Evolutionary conservation across 306 rosid species (phyloP).

Genomic region (Quercus dentata): DNA sequence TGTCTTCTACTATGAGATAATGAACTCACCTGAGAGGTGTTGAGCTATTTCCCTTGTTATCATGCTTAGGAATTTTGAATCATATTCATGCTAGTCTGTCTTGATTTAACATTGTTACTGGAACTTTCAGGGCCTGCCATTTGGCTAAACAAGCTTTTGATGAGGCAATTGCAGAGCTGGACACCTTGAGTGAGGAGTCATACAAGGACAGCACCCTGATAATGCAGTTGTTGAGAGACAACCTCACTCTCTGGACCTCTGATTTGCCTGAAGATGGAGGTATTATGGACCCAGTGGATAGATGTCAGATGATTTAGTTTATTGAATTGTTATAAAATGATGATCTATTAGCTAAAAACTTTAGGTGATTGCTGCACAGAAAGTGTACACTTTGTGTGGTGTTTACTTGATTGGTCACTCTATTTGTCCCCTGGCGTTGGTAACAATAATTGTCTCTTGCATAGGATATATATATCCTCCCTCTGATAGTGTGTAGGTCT

Average conservation of each 20-base stretch:
- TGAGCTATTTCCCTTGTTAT: not conserved
- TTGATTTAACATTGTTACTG: slow-evolving; percentile 22
- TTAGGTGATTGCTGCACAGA: slow-evolving; percentile 16
- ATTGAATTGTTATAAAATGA: not conserved
- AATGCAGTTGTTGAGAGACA: slow-evolving; percentile 98
- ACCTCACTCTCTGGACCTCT: slow-evolving; percentile 98
- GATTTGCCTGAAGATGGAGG: slow-evolving; percentile 99
- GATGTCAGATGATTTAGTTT: slow-evolving; percentile 11
- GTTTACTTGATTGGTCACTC: not conserved
- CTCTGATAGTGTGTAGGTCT: no score
- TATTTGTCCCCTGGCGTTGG: not conserved
- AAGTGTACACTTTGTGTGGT: not conserved
- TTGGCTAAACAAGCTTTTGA: slow-evolving; percentile 99
- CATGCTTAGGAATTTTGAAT: not conserved
- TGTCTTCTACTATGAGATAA: slow-evolving; percentile 94
- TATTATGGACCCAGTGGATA: slow-evolving; percentile 22
- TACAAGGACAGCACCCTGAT: slow-evolving; percentile 98
- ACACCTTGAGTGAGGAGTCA: slow-evolving; percentile 97
- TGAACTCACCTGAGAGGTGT: slow-evolving; percentile 97
- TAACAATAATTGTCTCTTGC: no score
- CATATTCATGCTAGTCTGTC: slow-evolving; percentile 1
- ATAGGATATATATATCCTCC: no score
- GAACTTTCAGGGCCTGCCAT: slow-evolving; percentile 88
- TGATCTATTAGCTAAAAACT: not conserved
- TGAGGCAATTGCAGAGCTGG: slow-evolving; percentile 98